Evolutionary conservation across 345 rosid species (phyloP), one percentile per base, ranked within the genome.

Genomic region (Ceriops zippeliana): DNA sequence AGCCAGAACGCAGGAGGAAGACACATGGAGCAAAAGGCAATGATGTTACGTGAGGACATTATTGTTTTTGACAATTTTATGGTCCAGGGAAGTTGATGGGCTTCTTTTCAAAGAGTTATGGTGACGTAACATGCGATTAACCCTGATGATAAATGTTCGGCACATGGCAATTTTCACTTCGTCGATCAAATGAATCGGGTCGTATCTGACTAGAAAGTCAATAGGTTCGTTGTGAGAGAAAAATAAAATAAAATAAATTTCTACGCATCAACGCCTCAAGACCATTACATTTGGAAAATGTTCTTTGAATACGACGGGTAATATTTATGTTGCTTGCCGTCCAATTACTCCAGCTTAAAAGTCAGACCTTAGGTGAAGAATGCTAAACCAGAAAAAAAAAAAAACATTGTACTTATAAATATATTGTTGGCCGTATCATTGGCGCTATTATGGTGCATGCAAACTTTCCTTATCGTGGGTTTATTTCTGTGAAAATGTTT

Each of bases 291-390:
- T 42, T 42, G 49, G 49, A 42, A 42, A 42, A 11, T 42, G 16
- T 54, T 22, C 28, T 3, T 54, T 22, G 16, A 21, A 8, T 15
- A 24, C 7, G 7, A 56, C 24, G 19, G 3, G 26, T 27, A 52
- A 62, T 37, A 58, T 70, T 5, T 31, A 19, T 11, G 28, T 35
- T 10, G 65, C 69, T 22, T 52, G 42, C 76, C 62, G 62, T 27
- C 54, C 38, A 60, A 61, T 73, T 59, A 72, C 28, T 64, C 26
- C 11, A 27, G 57, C 51, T 61, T 3, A 21, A 66, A 66, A 73
- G 76, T 73, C 71, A 63, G 30, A 31, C 30, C 57, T 28, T 63
- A 56, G 74, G 74, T 71, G 74, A 32, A 56, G 63, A 38, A 7
- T 54, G 67, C 62, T 5, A 53, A 1, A 62, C 34, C 30, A 6